Percentiles rank a stretch among this genome's conserved stretches.
Conservation (phyloP, 2,329 filamentous ascomycete species). For the Diaporthe sp. region DNA sequence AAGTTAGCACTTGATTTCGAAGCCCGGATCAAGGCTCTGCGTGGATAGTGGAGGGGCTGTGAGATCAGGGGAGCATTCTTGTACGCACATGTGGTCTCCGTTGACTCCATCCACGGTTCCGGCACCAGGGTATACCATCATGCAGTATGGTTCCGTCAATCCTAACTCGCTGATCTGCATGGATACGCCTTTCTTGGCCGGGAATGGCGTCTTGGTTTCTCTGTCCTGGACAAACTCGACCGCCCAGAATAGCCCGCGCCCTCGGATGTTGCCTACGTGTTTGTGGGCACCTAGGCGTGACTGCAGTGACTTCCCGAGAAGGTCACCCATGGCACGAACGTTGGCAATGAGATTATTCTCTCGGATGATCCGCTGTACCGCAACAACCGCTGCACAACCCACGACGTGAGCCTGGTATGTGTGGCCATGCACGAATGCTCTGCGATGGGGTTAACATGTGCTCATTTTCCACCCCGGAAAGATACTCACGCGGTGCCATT, state of each 20-base stretch:
- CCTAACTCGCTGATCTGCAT: conserved; percentile 47
- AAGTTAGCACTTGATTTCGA: background rate
- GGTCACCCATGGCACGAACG: conserved; percentile 45
- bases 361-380: conserved; percentile 51
- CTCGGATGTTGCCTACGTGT: conserved; percentile 55
- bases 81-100: conserved; percentile 70
- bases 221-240: conserved; percentile 54
- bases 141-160: conserved; percentile 44
- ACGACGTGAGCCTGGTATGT: conserved; percentile 60
- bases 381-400: conserved; percentile 51
- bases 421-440: conserved; percentile 68
- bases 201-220: conserved; percentile 46
- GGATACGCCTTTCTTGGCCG: conserved; percentile 44
- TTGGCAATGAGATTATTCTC: conserved; percentile 49
- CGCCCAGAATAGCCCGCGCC: conserved; percentile 57
- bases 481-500: conserved; percentile 49
- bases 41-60: background rate
- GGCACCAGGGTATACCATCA: conserved; percentile 70
- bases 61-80: too few relatives aligned
- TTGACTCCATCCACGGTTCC: conserved; percentile 68
- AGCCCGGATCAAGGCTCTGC: background rate
- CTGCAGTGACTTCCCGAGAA: conserved; percentile 45
- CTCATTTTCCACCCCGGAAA: background rate
- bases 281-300: conserved; percentile 45
- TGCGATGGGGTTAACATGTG: conserved; percentile 37